These are phyloP conservation scores for Acanthamoeba healyi DNA, from an alignment of 208 protist genomes.

Conservation along the genomic window DNA sequence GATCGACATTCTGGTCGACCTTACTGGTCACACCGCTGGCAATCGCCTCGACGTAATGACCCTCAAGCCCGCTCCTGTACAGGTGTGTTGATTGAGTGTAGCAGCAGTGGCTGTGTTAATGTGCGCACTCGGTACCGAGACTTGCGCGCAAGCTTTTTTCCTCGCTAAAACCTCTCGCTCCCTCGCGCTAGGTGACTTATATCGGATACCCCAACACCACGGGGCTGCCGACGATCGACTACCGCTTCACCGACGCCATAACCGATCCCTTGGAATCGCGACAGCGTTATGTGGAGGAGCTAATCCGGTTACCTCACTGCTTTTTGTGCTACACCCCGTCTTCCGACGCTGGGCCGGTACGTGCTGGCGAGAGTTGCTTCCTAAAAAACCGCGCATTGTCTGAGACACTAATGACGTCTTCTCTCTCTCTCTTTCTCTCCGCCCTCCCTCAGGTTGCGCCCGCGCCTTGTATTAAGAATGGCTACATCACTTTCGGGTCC, in stretches of 20 bases:
- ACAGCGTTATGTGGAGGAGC: constrained; percentile 79
- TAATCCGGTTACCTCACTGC: constrained; percentile 77
- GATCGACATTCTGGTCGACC: constrained; percentile 86
- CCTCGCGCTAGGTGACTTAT: constrained; percentile 77
- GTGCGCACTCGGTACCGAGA: neutral
- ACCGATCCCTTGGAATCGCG: constrained; percentile 74
- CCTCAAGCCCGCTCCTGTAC: constrained; percentile 33
- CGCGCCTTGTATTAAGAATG: constrained; percentile 71
- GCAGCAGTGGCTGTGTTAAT: neutral
- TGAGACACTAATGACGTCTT: neutral
- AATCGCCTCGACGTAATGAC: constrained; percentile 84
- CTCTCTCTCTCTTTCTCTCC: neutral
- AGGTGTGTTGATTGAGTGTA: neutral
- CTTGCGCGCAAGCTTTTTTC: no score
- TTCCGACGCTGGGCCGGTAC: constrained; percentile 4
- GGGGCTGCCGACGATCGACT: constrained; percentile 83
- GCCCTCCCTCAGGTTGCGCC: neutral
- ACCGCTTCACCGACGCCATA: constrained; percentile 80
- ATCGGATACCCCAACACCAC: constrained; percentile 88
- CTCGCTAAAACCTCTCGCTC: no score
- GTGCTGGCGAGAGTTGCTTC: no score
- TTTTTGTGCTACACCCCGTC: constrained; percentile 83
- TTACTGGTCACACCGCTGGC: constrained; percentile 83
- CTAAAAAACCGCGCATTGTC: no score
- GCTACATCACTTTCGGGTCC: constrained; percentile 84